These are phyloP conservation scores for Didymella arachidicola DNA, from an alignment of 2,329 filamentous ascomycete species.

Conservation along the genomic window DNA sequence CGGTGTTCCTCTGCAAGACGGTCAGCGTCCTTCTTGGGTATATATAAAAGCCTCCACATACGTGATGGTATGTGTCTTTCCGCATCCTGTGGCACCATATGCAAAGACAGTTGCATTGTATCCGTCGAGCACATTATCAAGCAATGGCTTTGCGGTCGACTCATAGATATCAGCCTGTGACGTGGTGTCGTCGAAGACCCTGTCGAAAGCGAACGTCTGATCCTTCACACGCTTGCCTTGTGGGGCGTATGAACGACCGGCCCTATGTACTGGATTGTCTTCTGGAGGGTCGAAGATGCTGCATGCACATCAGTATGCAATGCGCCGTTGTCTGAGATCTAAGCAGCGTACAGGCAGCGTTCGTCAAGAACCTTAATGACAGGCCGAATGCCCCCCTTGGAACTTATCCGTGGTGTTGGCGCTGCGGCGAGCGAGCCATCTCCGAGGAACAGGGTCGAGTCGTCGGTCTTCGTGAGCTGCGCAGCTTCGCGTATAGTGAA, in stretches of 20 bases:
- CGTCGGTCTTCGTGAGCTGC: conserved; percentile 81
- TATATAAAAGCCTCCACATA: conserved; percentile 33
- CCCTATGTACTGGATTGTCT: conserved; percentile 88
- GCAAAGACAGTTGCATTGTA: conserved; percentile 99
- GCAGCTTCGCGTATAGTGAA: conserved; percentile 91
- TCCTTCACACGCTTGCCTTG: conserved; percentile 94
- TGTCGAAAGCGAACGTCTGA: conserved; percentile 95
- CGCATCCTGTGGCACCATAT: conserved; percentile 96
- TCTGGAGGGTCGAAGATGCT: conserved; percentile 98
- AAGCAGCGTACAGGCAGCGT: conserved; percentile 79
- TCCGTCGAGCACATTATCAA: conserved; percentile 94
- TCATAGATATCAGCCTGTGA: conserved; percentile 95
- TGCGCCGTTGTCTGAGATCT: neutral
- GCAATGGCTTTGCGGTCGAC: conserved; percentile 83
- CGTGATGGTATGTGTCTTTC: conserved; percentile 95
- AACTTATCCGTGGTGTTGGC: conserved; percentile 82
- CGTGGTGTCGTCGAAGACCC: conserved; percentile 95
- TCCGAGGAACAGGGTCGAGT: conserved; percentile 90
- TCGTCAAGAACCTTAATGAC: conserved; percentile 98
- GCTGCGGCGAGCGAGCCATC: conserved; percentile 92
- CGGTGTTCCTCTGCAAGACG: conserved; percentile 68
- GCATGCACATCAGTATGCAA: conserved; percentile 34
- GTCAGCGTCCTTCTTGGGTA: conserved; percentile 54
- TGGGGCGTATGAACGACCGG: conserved; percentile 73
- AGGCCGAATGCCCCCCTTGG: conserved; percentile 79